Conservation (phyloP, 352 stramenopile species). For the Blastocystis sp. region DNA sequence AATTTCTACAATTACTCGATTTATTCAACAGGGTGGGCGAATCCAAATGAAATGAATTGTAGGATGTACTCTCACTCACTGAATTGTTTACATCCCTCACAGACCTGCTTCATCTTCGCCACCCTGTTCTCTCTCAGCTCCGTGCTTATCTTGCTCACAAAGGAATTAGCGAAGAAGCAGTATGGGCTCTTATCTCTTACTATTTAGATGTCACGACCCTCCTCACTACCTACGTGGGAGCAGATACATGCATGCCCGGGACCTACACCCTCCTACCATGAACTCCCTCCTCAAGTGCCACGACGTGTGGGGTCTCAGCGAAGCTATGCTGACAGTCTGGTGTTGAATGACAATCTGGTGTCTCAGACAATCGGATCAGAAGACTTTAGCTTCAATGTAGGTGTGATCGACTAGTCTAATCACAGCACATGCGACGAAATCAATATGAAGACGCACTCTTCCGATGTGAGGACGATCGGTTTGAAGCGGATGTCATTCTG, state of each 20-base stretch:
- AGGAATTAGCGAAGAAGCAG: conserved; percentile 16
- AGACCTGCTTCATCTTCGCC: conserved; percentile 69
- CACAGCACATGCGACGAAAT: conserved; percentile 95
- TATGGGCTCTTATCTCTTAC: neutral
- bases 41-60: neutral
- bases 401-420: too few relatives aligned
- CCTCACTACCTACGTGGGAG: neutral
- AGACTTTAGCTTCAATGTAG: conserved; percentile 90
- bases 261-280: conserved; percentile 90
- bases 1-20: conserved; percentile 76
- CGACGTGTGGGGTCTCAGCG: conserved; percentile 91
- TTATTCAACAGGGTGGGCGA: conserved; percentile 74
- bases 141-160: conserved; percentile 34
- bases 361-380: conserved; percentile 94
- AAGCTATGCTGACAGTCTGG: conserved; percentile 74
- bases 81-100: conserved; percentile 82
- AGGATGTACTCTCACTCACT: conserved; percentile 76
- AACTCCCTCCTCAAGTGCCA: conserved; percentile 91
- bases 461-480: conserved; percentile 96
- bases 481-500: conserved; percentile 92
- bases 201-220: neutral
- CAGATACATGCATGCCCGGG: conserved; percentile 68
- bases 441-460: conserved; percentile 98
- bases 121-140: conserved; percentile 17
- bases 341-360: conserved; percentile 87